Evolutionary conservation across 2,329 filamentous ascomycete genomes (phyloP), one percentile per base, ranked within the genome.

Genomic region (Fusarium sp.): DNA sequence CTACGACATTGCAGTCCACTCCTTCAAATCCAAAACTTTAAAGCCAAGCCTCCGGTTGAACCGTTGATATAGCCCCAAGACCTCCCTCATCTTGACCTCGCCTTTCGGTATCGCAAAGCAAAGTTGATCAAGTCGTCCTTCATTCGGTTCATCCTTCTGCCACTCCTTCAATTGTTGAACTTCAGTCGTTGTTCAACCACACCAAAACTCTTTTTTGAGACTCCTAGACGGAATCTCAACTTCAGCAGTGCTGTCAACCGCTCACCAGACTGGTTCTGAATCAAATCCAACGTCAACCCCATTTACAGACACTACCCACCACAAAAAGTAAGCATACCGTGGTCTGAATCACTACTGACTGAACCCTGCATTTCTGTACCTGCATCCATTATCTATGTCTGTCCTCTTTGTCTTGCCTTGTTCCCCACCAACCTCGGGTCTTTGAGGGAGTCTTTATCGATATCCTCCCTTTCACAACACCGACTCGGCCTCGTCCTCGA

Each of bases 1-100:
- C 72, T 75, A 74, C 64, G 71, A 74, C 77, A 79, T 75, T 72
- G 76, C 78, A 77, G 77, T 79, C 77, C 78, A 79, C 73, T 80
- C 78, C 75, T 80, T 78, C 66, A 63, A 62, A 65, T 48, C 31
- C 64, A 56, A 68, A 77, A 75, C 66, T 73, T 61, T 57, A 75
- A 74, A 75, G 56, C 55, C 61, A 72, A 73, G 61, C 57, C 69
- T 77, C 75, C 75, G 75, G 75, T 72, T 77, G 75, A 78, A 76
- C 75, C 75, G 68, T 75, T 76, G 72, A 78, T 75, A 78, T 76
- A 71, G 59, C 48, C 70, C 62, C 63, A 36, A 67, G 74, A 75
- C 63, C 71, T 73, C 68, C 66, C 68, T 65, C 66, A 62, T 51
- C 60, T 39, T 62, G 55, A 63, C 38, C 42, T 72, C 61, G 56